phyloP scores from a whole-genome alignment of 2,329 filamentous ascomycete genomes.

The Pseudogymnoascus sp. region DNA sequence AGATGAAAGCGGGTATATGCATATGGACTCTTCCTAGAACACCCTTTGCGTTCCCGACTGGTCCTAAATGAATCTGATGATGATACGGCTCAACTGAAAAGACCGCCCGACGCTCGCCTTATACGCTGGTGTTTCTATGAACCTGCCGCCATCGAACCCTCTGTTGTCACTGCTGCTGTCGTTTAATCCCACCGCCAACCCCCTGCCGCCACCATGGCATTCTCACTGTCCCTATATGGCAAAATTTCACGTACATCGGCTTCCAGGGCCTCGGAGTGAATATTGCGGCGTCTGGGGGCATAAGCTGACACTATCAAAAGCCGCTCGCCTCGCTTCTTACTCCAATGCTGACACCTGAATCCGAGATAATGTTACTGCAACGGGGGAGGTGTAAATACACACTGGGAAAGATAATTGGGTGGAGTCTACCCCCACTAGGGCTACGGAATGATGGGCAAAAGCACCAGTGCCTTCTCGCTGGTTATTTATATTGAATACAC shows the following conservation, averaged over 20 bases:
- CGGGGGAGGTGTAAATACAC: background rate
- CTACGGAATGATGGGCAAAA: background rate
- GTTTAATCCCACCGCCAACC: background rate
- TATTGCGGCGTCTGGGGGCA: background rate
- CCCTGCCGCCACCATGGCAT: background rate
- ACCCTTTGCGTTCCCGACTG: too few species aligned
- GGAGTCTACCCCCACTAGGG: background rate
- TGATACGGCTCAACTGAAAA: too few species aligned
- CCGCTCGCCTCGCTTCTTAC: background rate
- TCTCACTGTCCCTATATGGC: background rate
- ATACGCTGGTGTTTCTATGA: too few species aligned
- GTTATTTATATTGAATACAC: background rate
- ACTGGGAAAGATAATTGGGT: background rate
- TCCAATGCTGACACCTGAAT: background rate
- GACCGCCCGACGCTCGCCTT: too few species aligned
- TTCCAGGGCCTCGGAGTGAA: too few species aligned
- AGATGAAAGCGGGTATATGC: too few species aligned
- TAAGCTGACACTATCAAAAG: background rate
- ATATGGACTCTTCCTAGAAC: too few species aligned
- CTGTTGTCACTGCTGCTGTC: background rate
- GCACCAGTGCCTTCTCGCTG: background rate
- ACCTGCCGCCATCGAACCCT: background rate
- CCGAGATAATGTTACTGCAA: background rate
- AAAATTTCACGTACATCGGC: background rate
- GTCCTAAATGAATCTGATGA: too few species aligned